A percentile compares a stretch with the other conserved stretches of the same genome.
These are phyloP conservation scores for Lactifluus subvellereus DNA, from an alignment of 768 basidiomycete genomes.

Conservation along the genomic window DNA sequence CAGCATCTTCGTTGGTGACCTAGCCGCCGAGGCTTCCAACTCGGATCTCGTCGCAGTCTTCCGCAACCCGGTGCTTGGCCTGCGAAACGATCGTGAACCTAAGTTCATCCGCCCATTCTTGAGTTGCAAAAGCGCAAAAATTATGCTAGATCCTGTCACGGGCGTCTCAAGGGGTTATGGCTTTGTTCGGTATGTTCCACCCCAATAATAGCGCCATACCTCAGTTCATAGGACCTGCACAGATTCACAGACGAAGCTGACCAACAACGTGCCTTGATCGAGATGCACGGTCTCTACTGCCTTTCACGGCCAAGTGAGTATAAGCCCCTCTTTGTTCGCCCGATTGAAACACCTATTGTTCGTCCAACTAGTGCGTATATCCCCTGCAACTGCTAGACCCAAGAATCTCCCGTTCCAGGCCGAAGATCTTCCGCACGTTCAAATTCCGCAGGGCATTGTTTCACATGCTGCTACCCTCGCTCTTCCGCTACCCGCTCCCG, in stretches of 20 bases:
- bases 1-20: constrained; percentile 91
- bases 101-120: constrained; percentile 84
- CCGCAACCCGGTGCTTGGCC: constrained; percentile 80
- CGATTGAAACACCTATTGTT: constrained; percentile 27
- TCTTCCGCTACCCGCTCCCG: constrained; percentile 41
- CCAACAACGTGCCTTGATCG: constrained; percentile 82
- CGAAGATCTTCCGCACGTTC: constrained; percentile 24
- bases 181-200: constrained; percentile 66
- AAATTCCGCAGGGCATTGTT: constrained; percentile 15
- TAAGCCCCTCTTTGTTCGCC: background rate
- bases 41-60: constrained; percentile 94
- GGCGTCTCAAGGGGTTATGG: constrained; percentile 89
- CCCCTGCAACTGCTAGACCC: constrained; percentile 83
- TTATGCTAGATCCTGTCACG: constrained; percentile 87
- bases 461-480: constrained; percentile 40
- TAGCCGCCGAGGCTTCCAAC: constrained; percentile 89
- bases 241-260: constrained; percentile 87
- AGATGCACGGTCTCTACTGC: constrained; percentile 90
- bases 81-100: constrained; percentile 80
- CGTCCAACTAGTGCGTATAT: constrained; percentile 68
- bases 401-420: constrained; percentile 45
- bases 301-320: constrained; percentile 79
- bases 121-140: constrained; percentile 94
- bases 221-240: constrained; percentile 21
- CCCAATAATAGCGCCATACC: constrained; percentile 10